These are phyloP conservation scores for Nannizziopsis arthrosporioides DNA, from an alignment of 2,329 filamentous ascomycete genomes.

Conservation along the genomic window DNA sequence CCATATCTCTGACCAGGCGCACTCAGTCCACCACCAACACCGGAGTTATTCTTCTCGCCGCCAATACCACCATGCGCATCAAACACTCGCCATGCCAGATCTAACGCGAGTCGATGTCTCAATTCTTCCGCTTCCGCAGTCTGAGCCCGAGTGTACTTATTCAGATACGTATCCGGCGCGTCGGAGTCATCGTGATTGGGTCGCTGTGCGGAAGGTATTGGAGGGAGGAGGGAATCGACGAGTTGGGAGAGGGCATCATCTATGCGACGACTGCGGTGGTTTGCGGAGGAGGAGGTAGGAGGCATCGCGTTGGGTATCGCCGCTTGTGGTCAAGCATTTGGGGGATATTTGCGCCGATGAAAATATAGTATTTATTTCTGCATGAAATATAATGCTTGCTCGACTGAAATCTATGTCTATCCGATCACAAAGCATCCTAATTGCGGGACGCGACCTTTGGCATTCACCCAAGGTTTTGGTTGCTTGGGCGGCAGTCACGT, in stretches of 20 bases:
- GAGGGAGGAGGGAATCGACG: constrained; percentile 32
- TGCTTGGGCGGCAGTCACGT: too few relatives aligned
- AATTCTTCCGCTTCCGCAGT: constrained; percentile 28
- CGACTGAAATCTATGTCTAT: too few relatives aligned
- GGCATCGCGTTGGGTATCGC: constrained; percentile 15
- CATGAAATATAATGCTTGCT: too few relatives aligned
- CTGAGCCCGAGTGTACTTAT: constrained; percentile 27
- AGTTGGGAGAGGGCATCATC: constrained; percentile 36
- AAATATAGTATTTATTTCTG: too few relatives aligned
- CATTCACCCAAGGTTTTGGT: too few relatives aligned
- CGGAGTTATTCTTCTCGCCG: constrained; percentile 1
- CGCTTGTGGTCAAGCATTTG: constrained; percentile 7
- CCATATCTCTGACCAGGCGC: constrained; percentile 8
- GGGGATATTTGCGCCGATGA: not conserved
- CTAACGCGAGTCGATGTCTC: constrained; percentile 26
- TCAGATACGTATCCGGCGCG: constrained; percentile 25
- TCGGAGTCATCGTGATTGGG: constrained; percentile 24
- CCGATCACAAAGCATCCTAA: too few relatives aligned
- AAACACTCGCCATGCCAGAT: constrained; percentile 30
- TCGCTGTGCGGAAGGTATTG: constrained; percentile 26
- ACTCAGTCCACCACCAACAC: constrained; percentile 10
- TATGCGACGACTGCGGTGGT: constrained; percentile 29
- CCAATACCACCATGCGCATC: constrained; percentile 22
- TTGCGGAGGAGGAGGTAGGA: constrained; percentile 22
- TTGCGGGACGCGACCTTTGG: too few relatives aligned